Base-by-base conservation (phyloP, 305 asterid species). In the Fraxinus greggii region DNA sequence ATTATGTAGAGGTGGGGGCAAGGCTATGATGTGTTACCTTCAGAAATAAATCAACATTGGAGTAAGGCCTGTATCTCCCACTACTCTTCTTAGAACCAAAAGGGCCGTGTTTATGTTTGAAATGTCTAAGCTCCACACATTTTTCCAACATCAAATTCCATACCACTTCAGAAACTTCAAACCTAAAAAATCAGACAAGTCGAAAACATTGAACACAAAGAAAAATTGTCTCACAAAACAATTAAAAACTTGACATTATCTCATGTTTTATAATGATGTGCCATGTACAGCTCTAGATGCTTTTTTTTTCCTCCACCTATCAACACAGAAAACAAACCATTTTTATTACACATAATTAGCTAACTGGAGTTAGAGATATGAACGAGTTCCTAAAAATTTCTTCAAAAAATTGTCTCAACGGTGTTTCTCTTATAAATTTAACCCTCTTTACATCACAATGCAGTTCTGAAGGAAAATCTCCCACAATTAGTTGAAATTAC, bases 61-160 rank as follows among this genome's bases (percentile, higher is more conserved):
- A 93, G 87, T 95, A 95, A 35, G 98, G 98, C 90, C 88, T 86
- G 87, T 93, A 95, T 87, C 93, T 92, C 70, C 98, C 98, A 80
- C 94, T 89, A 87, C 90, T 90, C 89, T 83, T 93, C 86, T 84
- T 92, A 12, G 95, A 89, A 85, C 88, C 87, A 87, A 88, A 89
- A 45, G 92, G 96, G 78, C 91, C 85, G 23, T 89, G 87, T 77
- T 86, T 90, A 48, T 88, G 87, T 78, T 90, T 91, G 86, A 89
- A 83, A 85, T 86, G 91, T 83, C 89, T 88, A 80, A 93, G 92
- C 89, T 93, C 98, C 88, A 86, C 86, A 15, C 91, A 90, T 83
- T 95, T 95, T 70, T 86, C 86, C 90, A 92, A 79, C 88, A 95
- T 80, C 87, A 86, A 77, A 82, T 92, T 85, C 98, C 98, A 95